Evolutionary conservation across 495 filamentous ascomycete genomes (phyloP), one percentile per base, ranked within the genome.

Genomic region (Xylaria flabelliformis): DNA sequence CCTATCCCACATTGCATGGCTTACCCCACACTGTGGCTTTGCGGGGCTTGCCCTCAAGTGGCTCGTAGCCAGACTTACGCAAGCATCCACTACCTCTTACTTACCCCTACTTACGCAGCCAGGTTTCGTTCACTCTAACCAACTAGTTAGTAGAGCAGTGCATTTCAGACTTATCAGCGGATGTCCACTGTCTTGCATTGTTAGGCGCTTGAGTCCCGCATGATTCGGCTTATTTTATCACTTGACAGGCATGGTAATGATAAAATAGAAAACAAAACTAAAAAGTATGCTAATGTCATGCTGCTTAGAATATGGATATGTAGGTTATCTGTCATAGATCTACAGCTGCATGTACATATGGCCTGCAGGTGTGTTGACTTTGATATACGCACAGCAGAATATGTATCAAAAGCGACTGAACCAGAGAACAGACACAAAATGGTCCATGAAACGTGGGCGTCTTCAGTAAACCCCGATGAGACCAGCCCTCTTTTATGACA

Each of bases 11-110:
- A 69, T 24, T 3, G 13, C 21, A 41, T 61, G 39, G 24, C 41
- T 41, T 69, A 69, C 67, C 67, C 67, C 67, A 69, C 55, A 69
- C 39, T 55, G 51, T 46, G 42, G 67, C 56, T 69, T 69, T 42
- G 67, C 55, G 55, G 39, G 39, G 67, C 55, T 44, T 59, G 51
- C 34, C 55, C 48, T 26, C 55, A 69, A 59, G 34, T 64, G 21
- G 61, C 61, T 44, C 24, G 61, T 64, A 21, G 8, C 58, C 61
- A 42, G 41, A 61, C 53, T 59, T 69, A 48, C 53, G 67, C 66
- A 69, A 58, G 50, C 41, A 58, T 34, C n/a, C 50, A 69, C 39
- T 32, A 58, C 51, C 26, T 29, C 26, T 44, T 8, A 39, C 6
- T 44, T 44, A 46, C 53, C 50, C 53, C 50, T 69, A 32, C 36